Percentiles rank a stretch among this genome's conserved stretches.
Conservation (phyloP, 192 early-diverging fungal genomes). For the Backusella psychrophila region DNA sequence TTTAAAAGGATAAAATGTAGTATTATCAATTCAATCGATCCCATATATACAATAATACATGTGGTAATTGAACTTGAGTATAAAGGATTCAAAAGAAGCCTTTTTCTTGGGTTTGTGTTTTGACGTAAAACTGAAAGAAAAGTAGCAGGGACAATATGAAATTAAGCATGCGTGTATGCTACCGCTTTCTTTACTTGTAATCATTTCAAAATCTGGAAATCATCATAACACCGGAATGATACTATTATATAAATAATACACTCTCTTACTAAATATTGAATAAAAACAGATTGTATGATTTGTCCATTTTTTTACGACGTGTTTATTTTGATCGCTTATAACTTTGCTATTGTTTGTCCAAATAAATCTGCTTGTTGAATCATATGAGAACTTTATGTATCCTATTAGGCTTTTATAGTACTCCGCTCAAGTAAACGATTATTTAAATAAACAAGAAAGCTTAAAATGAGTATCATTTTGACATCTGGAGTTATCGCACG, state of each 20-base stretch:
- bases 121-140: background rate
- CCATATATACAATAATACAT: background rate
- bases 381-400: background rate
- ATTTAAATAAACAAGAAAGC: no score
- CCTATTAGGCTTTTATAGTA: no score
- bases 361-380: background rate
- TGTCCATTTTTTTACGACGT: background rate
- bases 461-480: no score
- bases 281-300: background rate
- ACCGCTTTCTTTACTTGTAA: background rate
- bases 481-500: no score
- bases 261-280: background rate
- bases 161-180: background rate
- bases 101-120: background rate
- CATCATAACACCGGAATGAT: background rate
- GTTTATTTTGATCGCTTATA: background rate
- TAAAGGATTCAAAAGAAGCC: no score
- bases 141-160: background rate
- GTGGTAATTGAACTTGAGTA: no score
- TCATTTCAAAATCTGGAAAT: background rate
- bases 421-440: no score
- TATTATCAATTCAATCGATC: background rate
- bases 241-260: background rate
- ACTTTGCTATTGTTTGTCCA: background rate
- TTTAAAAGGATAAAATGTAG: background rate